phyloP scores from a whole-genome alignment of 2,329 filamentous ascomycete species.

The Botrytis galanthina region DNA sequence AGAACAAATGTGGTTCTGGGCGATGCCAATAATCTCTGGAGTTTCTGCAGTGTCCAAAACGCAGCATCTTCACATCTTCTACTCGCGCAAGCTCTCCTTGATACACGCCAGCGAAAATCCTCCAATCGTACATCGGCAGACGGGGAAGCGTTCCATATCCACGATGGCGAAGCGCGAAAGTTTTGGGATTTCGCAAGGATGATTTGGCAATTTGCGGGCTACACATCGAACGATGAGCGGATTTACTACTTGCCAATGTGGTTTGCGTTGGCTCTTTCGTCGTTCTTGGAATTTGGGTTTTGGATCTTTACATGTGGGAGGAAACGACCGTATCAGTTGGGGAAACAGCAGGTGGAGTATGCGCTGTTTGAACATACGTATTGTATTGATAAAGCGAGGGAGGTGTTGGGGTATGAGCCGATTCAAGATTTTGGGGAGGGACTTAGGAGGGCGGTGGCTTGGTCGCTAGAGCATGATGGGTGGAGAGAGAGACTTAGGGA shows the following conservation, averaged over 20 bases:
- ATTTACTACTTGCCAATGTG: neutral
- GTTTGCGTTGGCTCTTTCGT: conserved; percentile 4
- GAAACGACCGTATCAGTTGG: neutral
- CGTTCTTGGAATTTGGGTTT: neutral
- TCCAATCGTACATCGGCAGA: neutral
- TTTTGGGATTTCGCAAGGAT: conserved; percentile 13
- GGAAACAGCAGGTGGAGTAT: conserved; percentile 14
- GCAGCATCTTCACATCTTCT: neutral
- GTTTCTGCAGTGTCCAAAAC: conserved; percentile 14
- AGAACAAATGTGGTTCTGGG: conserved; percentile 7
- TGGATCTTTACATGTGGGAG: conserved; percentile 12
- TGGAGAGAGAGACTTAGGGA: conserved; percentile 5
- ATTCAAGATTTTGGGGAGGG: neutral
- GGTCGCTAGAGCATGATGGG: conserved; percentile 1
- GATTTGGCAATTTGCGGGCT: conserved; percentile 4
- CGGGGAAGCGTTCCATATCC: conserved; percentile 8
- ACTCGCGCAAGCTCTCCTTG: neutral
- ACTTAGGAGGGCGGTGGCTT: neutral
- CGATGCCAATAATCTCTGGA: conserved; percentile 5
- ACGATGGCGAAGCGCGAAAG: conserved; percentile 5
- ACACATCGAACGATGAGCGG: neutral
- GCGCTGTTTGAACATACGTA: conserved; percentile 8
- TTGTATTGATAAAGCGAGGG: neutral
- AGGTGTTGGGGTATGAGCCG: neutral
- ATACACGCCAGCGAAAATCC: neutral